phyloP scores from a whole-genome alignment of 169 alveolate species.

The Plasmodium chabaudi region DNA sequence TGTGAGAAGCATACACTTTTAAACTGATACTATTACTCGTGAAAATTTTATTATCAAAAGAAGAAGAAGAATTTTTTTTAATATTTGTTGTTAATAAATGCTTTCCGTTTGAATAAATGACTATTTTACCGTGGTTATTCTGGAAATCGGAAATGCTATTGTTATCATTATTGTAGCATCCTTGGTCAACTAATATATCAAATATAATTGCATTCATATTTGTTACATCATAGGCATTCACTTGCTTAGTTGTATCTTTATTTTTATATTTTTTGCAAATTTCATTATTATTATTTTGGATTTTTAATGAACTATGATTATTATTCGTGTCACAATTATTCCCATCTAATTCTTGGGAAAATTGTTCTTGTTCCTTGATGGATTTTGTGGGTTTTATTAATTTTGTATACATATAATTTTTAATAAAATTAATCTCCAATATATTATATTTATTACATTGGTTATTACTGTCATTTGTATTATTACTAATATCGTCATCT shows the following conservation, averaged over 20 bases:
- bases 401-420: constrained; percentile 73
- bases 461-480: not conserved
- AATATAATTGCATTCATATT: constrained; percentile 74
- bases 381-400: not conserved
- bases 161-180: constrained; percentile 54
- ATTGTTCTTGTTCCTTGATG: not conserved
- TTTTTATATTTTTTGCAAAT: constrained; percentile 1
- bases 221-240: constrained; percentile 70
- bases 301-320: not conserved
- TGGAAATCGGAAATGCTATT: constrained; percentile 1
- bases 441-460: constrained; percentile 36
- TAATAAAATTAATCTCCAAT: constrained; percentile 64
- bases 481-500: constrained; percentile 9
- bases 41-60: constrained; percentile 11
- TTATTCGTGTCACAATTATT: constrained; percentile 12
- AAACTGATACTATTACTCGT: constrained; percentile 26
- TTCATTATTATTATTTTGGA: not conserved
- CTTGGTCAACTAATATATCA: constrained; percentile 74
- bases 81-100: constrained; percentile 66
- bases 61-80: constrained; percentile 17
- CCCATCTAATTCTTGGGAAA: constrained; percentile 19
- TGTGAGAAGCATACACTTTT: constrained; percentile 71
- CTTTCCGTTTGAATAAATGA: constrained; percentile 74
- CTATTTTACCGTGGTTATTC: constrained; percentile 48
- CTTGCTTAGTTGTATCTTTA: constrained; percentile 23